These are phyloP conservation scores for Polyrhizophydium stewartii DNA, from an alignment of 371 early-diverging fungal species.

Conservation along the genomic window DNA sequence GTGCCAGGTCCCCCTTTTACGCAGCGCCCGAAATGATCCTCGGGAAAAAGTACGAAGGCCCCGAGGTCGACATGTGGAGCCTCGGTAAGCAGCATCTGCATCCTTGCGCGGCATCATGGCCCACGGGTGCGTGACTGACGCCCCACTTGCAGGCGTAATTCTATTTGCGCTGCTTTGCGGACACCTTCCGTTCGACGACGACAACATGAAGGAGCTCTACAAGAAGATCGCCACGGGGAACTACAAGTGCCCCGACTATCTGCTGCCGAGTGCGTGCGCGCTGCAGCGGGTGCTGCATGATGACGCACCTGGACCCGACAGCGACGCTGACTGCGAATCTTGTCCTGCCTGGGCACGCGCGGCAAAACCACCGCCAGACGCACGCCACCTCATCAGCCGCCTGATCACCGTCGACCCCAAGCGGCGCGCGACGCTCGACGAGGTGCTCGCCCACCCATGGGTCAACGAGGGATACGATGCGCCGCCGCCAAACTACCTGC, in stretches of 20 bases:
- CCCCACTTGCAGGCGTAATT: constrained; percentile 57
- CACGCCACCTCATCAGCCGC: constrained; percentile 43
- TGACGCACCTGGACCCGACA: background rate
- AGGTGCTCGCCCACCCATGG: constrained; percentile 50
- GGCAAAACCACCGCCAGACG: constrained; percentile 14
- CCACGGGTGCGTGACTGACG: background rate
- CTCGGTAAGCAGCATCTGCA: constrained; percentile 47
- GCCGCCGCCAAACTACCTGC: constrained; percentile 41
- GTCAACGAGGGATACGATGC: constrained; percentile 43
- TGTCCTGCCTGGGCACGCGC: background rate
- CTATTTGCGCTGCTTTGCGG: constrained; percentile 85
- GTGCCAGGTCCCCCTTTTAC: constrained; percentile 59
- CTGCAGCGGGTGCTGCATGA: too few species aligned
- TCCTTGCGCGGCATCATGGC: background rate
- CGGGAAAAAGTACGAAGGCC: constrained; percentile 62
- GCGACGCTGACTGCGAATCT: background rate
- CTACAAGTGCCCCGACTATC: constrained; percentile 46
- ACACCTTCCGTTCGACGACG: constrained; percentile 79
- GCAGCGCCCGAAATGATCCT: constrained; percentile 72
- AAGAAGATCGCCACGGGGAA: constrained; percentile 54
- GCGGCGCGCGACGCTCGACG: constrained; percentile 45
- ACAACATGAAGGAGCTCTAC: constrained; percentile 57
- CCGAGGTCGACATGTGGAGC: constrained; percentile 70
- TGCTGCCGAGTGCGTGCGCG: constrained; percentile 42
- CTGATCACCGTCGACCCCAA: constrained; percentile 50